Base-by-base conservation (phyloP, 176 grass and related monocot genomes). In the Lolium rigidum region DNA sequence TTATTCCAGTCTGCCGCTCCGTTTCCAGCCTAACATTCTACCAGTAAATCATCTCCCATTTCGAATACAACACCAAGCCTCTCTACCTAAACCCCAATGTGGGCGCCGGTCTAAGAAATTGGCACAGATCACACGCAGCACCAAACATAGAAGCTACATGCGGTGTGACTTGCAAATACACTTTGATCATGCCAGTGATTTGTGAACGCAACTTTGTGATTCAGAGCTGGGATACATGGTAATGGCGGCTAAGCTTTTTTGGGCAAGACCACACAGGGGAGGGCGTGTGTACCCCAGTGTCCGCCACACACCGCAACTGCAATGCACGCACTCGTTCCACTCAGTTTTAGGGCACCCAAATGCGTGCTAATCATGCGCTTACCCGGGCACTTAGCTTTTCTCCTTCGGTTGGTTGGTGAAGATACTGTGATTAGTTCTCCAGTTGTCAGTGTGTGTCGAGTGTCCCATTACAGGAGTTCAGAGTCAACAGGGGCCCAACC, bases 281-380 rank as follows among this genome's bases (percentile, higher is more conserved):
- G 84, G 84, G 47, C 66, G 80, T 74, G 55, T 87, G 89, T 90
- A 83, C 6, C 9, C 80, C 84, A 50, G 55, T 90, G 84, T 83
- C 80, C 17, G 56, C 80, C 80, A 79, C 48, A 74, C 84, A 83
- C 37, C 2, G 46, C 46, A 16, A 22, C 11, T 3, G 21, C 70
- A 47, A 21, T 74, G 82, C 59, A 54, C 63, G 46, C 46, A 46
- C 3, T 49, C 76, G 22, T 78, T 61, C 39, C 39, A 77, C 63
- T 10, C 13, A 14, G 28, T 43, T 41, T 7, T 44, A 31, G 49
- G 39, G 84, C 64, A 63, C 80, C 48, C 14, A 17, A 26, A 75
- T n/a, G 38, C 37, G 26, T 18, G 9, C 47, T 65, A 31, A 87
- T 83, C 89, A 90, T 78, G 76, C 73, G 7, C 64, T 68, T 43